Evolutionary conservation across 768 basidiomycete genomes (phyloP).

Genomic region (Calocera cornea): DNA sequence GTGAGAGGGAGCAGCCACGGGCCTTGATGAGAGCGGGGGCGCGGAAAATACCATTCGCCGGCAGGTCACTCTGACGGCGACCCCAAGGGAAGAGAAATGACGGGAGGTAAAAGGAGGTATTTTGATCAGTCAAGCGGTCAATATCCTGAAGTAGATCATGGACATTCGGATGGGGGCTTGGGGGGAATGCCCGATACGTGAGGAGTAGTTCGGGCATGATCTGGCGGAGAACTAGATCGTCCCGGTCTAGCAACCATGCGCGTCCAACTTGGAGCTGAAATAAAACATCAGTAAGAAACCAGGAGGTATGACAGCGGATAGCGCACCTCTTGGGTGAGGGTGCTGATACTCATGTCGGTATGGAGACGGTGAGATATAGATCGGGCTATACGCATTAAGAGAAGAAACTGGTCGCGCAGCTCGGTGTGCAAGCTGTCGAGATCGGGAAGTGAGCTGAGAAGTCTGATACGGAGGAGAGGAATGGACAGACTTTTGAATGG

Average conservation of each 20-base stretch:
- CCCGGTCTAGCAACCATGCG: background rate
- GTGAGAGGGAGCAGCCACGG: background rate
- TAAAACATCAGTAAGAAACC: background rate
- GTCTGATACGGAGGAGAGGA: background rate
- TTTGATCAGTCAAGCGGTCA: background rate
- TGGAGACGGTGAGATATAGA: background rate
- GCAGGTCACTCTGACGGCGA: background rate
- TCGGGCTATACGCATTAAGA: background rate
- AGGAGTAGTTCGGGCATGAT: background rate
- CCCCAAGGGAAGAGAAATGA: background rate
- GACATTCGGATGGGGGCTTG: background rate
- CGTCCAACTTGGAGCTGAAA: background rate
- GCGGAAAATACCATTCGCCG: background rate
- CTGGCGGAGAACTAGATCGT: background rate
- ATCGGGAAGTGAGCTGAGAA: background rate
- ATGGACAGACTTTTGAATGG: background rate
- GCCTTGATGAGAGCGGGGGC: background rate
- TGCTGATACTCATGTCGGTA: background rate
- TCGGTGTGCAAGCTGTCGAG: background rate
- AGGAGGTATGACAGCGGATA: background rate
- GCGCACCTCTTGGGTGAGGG: background rate
- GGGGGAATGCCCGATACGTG: background rate
- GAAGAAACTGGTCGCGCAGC: background rate
- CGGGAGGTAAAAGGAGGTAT: background rate
- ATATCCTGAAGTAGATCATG: background rate